Evolutionary conservation across 2,329 filamentous ascomycete species (phyloP).

Genomic region (Nannizzia gypsea): DNA sequence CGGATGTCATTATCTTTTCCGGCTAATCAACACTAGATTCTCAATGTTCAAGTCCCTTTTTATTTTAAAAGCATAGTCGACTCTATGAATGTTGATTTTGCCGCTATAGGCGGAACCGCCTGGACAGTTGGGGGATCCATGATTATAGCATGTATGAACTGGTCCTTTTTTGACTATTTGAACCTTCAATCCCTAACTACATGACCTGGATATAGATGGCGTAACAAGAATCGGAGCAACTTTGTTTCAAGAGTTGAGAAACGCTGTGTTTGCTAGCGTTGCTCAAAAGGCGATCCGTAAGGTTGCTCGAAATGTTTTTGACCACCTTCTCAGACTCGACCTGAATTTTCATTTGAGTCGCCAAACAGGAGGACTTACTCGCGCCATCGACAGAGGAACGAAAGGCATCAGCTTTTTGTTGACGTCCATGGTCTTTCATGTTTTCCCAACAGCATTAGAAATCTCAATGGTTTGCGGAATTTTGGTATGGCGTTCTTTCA

Average conservation of each 20-base stretch:
- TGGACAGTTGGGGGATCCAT: slow-evolving; percentile 81
- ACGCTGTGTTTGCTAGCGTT: slow-evolving; percentile 92
- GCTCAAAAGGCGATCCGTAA: slow-evolving; percentile 90
- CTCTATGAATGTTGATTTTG: slow-evolving; percentile 91
- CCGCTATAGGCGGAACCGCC: slow-evolving; percentile 74
- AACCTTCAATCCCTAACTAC: not conserved
- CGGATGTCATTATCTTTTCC: slow-evolving; percentile 1
- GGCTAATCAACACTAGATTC: slow-evolving; percentile 37
- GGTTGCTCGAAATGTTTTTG: slow-evolving; percentile 85
- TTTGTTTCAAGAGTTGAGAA: slow-evolving; percentile 83
- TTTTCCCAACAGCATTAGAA: slow-evolving; percentile 84
- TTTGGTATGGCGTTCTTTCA: slow-evolving; percentile 38
- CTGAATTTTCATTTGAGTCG: slow-evolving; percentile 87
- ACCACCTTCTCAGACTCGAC: slow-evolving; percentile 77
- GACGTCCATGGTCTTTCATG: slow-evolving; percentile 97
- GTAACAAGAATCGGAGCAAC: slow-evolving; percentile 78
- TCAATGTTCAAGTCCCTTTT: slow-evolving; percentile 97
- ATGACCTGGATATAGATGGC: slow-evolving; percentile 47
- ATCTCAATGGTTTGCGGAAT: slow-evolving; percentile 95
- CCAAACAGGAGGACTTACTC: slow-evolving; percentile 85
- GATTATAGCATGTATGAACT: slow-evolving; percentile 64
- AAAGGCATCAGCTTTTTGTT: slow-evolving; percentile 97
- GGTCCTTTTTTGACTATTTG: not conserved
- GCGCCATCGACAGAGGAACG: slow-evolving; percentile 90
- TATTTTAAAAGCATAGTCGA: slow-evolving; percentile 99